phyloP scores from a whole-genome alignment of 768 basidiomycete genomes.

The Termitomyces sp. region DNA sequence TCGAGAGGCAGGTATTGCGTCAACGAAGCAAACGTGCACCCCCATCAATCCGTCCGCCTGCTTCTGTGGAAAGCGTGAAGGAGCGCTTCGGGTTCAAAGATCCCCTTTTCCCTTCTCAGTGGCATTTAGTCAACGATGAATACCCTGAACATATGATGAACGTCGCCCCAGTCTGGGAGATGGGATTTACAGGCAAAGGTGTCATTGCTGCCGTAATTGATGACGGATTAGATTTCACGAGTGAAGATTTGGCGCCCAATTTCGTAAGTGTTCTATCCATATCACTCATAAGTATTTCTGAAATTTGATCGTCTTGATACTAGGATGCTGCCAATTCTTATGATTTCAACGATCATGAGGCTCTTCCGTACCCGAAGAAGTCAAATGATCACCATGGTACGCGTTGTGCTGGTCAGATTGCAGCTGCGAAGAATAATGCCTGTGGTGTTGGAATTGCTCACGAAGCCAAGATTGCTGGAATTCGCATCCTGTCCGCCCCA shows the following conservation, averaged over 20 bases:
- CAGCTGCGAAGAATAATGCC: slow-evolving; percentile 85
- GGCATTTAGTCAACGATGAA: slow-evolving; percentile 93
- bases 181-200: slow-evolving; percentile 84
- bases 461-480: slow-evolving; percentile 86
- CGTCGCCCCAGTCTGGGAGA: slow-evolving; percentile 87
- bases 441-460: slow-evolving; percentile 96
- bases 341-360: slow-evolving; percentile 92
- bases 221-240: slow-evolving; percentile 90
- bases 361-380: slow-evolving; percentile 80
- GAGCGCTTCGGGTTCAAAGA: slow-evolving; percentile 68
- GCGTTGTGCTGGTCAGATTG: slow-evolving; percentile 95
- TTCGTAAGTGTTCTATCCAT: slow-evolving; percentile 62
- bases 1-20: slow-evolving; percentile 62
- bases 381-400: slow-evolving; percentile 95
- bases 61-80: slow-evolving; percentile 46
- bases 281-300: not conserved
- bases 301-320: slow-evolving; percentile 2
- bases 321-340: slow-evolving; percentile 90
- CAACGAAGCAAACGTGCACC: slow-evolving; percentile 74
- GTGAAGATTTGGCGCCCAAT: slow-evolving; percentile 82
- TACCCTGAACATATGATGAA: slow-evolving; percentile 86
- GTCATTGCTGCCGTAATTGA: slow-evolving; percentile 88
- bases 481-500: slow-evolving; percentile 90
- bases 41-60: slow-evolving; percentile 45
- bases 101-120: slow-evolving; percentile 82